phyloP scores from a whole-genome alignment of 2,329 filamentous ascomycete species.

The Zalaria sp. region DNA sequence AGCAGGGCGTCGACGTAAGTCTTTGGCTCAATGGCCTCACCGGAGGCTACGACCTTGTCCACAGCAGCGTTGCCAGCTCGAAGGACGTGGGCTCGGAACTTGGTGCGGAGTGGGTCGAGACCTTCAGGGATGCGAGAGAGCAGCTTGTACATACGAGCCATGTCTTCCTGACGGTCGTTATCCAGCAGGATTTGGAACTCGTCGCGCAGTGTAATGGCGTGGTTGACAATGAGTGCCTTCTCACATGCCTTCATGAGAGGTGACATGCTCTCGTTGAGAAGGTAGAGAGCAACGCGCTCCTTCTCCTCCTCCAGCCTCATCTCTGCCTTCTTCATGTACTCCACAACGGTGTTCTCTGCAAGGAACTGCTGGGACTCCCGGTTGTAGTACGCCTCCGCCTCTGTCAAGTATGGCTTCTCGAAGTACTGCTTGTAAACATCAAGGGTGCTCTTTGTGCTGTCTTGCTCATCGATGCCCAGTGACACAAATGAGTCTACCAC shows the following conservation, averaged over 20 bases:
- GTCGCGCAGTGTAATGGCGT: constrained; percentile 73
- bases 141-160: constrained; percentile 91
- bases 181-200: constrained; percentile 92
- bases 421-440: constrained; percentile 91
- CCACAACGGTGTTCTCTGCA: constrained; percentile 90
- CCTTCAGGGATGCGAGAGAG: constrained; percentile 82
- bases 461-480: constrained; percentile 81
- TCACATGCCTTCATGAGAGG: constrained; percentile 80
- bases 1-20: constrained; percentile 90
- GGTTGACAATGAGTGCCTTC: constrained; percentile 75
- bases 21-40: constrained; percentile 87
- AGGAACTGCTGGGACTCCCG: constrained; percentile 90
- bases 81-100: constrained; percentile 85
- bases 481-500: constrained; percentile 94
- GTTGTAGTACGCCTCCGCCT: constrained; percentile 76
- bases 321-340: constrained; percentile 99
- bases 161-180: constrained; percentile 87
- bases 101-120: constrained; percentile 70
- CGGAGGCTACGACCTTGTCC: constrained; percentile 76
- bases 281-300: constrained; percentile 79
- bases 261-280: constrained; percentile 77
- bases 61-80: constrained; percentile 81
- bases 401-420: constrained; percentile 77
- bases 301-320: constrained; percentile 80
- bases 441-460: constrained; percentile 84